These are phyloP conservation scores for Croton laevigatus DNA, from an alignment of 441 rosid genomes.

Conservation along the genomic window DNA sequence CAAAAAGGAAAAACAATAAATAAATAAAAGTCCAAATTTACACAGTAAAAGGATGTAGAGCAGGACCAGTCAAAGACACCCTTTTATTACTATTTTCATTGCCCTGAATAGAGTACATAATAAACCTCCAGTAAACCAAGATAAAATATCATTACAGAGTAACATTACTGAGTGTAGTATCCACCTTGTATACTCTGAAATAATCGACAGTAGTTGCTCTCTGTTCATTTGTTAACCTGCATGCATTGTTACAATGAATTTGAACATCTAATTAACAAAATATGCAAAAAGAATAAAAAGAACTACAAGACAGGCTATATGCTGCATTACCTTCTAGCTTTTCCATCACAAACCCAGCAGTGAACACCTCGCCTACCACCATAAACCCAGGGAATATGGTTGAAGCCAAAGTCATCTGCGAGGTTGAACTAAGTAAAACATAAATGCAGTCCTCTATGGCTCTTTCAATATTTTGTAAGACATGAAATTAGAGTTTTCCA, in stretches of 20 bases:
- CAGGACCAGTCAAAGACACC: slow-evolving; percentile 62
- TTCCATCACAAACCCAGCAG: slow-evolving; percentile 97
- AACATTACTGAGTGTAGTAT: slow-evolving; percentile 7
- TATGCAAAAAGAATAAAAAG: not conserved
- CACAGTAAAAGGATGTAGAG: slow-evolving; percentile 88
- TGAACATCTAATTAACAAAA: slow-evolving; percentile 12
- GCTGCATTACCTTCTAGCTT: slow-evolving; percentile 72
- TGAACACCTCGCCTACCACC: slow-evolving; percentile 99
- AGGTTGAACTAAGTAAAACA: slow-evolving; percentile 1
- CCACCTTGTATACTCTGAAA: slow-evolving; percentile 80
- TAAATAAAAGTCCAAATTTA: slow-evolving; percentile 36
- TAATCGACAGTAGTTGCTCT: slow-evolving; percentile 88
- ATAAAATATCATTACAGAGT: not conserved
- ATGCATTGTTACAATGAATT: slow-evolving; percentile 15
- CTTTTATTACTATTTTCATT: slow-evolving; percentile 76
- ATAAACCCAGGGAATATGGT: slow-evolving; percentile 85
- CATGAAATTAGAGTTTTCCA: not conserved
- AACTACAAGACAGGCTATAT: slow-evolving; percentile 8
- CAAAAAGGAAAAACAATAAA: no score
- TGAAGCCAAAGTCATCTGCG: slow-evolving; percentile 92
- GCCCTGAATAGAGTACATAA: slow-evolving; percentile 47
- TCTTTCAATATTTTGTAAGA: not conserved
- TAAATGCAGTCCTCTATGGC: not conserved
- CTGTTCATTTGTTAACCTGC: slow-evolving; percentile 87
- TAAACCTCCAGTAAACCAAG: slow-evolving; percentile 9